Evolutionary conservation across 345 rosid genomes (phyloP).

Genomic region (Trapa incisa): DNA sequence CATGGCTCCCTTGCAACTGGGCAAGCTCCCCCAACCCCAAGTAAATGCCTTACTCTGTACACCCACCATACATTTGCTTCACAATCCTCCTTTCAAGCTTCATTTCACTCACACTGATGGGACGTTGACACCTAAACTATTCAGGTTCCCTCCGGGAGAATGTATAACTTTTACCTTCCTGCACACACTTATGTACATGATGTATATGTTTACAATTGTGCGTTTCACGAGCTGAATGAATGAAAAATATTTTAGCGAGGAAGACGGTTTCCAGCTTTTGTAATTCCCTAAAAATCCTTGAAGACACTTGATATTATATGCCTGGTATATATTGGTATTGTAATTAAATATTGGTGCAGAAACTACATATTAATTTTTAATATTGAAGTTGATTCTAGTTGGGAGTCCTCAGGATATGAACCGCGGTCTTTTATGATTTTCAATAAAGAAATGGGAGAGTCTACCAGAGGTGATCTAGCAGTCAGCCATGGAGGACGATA

Average conservation of each 20-base stretch:
- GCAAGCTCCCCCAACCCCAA: not conserved
- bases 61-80: not conserved
- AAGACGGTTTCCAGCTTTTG: not conserved
- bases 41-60: not conserved
- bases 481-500: no score
- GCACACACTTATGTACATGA: no score
- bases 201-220: not conserved
- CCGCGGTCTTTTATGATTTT: no score
- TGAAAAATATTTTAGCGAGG: not conserved
- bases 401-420: no score
- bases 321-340: not conserved
- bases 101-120: not conserved
- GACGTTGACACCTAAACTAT: no score
- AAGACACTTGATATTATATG: not conserved
- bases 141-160: no score
- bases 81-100: not conserved
- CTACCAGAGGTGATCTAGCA: no score
- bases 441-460: no score
- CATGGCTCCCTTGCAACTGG: constrained; percentile 2
- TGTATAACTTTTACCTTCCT: no score
- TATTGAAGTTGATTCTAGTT: no score
- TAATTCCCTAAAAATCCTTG: not conserved
- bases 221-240: not conserved
- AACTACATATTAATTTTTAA: no score
- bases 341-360: not conserved